Conservation (phyloP, 1,284 basidiomycete genomes). For the Melampsora americana region DNA sequence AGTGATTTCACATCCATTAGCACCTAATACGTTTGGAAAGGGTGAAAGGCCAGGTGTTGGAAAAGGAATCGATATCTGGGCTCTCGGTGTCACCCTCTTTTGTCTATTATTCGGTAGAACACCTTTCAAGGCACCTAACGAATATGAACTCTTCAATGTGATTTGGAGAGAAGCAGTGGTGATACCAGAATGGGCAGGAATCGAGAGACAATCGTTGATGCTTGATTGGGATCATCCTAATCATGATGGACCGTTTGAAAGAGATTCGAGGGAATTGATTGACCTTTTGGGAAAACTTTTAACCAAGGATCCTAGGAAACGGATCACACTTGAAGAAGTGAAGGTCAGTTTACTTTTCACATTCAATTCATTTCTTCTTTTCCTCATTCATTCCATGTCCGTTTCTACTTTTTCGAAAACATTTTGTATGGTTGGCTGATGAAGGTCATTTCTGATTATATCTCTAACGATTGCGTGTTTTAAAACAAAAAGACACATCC, state of each 20-base stretch:
- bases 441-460: background rate
- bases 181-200: constrained; percentile 70
- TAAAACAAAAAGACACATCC: constrained; percentile 55
- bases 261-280: constrained; percentile 65
- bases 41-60: constrained; percentile 69
- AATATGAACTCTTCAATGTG: constrained; percentile 77
- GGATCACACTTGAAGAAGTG: constrained; percentile 77
- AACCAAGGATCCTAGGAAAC: constrained; percentile 73
- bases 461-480: background rate
- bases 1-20: constrained; percentile 30
- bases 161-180: constrained; percentile 77
- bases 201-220: constrained; percentile 65
- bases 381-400: background rate
- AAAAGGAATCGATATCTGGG: constrained; percentile 98
- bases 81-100: constrained; percentile 93
- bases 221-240: constrained; percentile 53
- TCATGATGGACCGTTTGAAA: constrained; percentile 54
- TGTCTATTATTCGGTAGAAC: constrained; percentile 83
- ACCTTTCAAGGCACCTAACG: constrained; percentile 67
- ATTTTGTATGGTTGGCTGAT: background rate
- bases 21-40: constrained; percentile 23
- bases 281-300: constrained; percentile 72
- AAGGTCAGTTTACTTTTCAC: constrained; percentile 63
- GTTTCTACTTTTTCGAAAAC: constrained; percentile 17
- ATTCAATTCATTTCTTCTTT: background rate